phyloP scores from a whole-genome alignment of 1,139 yeast species.

The Lizanozyma gosingica region DNA sequence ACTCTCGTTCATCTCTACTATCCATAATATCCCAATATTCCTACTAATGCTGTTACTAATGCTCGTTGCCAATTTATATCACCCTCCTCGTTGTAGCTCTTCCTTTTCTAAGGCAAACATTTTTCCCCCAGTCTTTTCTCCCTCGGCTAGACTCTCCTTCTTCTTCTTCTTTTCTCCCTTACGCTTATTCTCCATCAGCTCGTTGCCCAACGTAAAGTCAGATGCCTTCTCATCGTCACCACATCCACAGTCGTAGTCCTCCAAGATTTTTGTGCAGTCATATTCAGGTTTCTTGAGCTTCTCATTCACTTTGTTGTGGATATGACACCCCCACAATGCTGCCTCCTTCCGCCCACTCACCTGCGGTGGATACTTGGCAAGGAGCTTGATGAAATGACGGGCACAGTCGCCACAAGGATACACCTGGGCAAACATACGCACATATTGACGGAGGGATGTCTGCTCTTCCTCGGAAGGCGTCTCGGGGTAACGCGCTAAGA shows the following conservation, averaged over 20 bases:
- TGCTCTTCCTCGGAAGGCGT: constrained; percentile 58
- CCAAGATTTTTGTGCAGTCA: constrained; percentile 77
- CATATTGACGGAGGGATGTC: constrained; percentile 46
- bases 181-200: background rate
- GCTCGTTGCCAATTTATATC: no score
- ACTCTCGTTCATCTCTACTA: no score
- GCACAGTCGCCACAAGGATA: constrained; percentile 97
- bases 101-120: background rate
- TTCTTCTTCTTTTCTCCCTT: background rate
- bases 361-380: constrained; percentile 78
- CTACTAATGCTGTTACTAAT: background rate
- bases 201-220: constrained; percentile 10
- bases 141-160: no score
- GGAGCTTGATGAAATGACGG: constrained; percentile 67
- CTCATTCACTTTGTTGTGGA: constrained; percentile 62
- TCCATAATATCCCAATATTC: no score
- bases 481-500: constrained; percentile 86
- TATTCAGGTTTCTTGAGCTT: constrained; percentile 29
- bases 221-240: constrained; percentile 56
- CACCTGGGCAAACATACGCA: constrained; percentile 60
- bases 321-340: constrained; percentile 91
- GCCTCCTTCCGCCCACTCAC: constrained; percentile 69
- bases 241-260: constrained; percentile 95
- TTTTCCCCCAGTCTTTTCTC: no score
- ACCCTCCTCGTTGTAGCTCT: background rate